Base-by-base conservation (phyloP, 164 flowering plant species). In the Chimonanthus salicifolius region DNA sequence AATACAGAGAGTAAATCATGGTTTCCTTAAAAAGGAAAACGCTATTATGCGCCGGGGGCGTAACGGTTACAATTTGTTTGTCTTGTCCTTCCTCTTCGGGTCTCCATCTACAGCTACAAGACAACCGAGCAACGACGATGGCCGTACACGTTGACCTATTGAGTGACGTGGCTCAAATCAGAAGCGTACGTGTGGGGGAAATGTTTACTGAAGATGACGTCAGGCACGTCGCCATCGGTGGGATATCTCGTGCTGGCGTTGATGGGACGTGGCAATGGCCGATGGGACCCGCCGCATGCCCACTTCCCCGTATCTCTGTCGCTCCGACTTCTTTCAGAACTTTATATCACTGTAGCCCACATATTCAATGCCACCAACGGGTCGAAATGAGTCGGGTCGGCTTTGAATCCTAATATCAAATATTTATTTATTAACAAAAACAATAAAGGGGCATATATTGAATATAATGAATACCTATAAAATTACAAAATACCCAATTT, bases 241-340 rank as follows among this genome's bases (percentile, higher is more conserved):
- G 54, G 58, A 68, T 16, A n/a, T 68, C 54, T 68, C 54, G 8
- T 68, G 54, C 18, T 4, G 8, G 21, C 11, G 5, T 13, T 9
- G 69, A 46, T 66, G 69, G 21, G 70, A 68, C 70, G 51, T 68
- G 33, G 47, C 70, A 7, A 18, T 5, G 10, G 33, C 7, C 48
- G 16, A 6, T 68, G 45, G 70, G 58, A 43, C 5, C 58, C 70
- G 7, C 45, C n/a, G 51, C 54, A 68, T 6, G 49, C 16, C 47
- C 47, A 45, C 69, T 66, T 18, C 51, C 58, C 10, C 51, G 11
- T 47, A 68, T 68, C 70, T 68, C 44, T 68, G 58, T 68, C 51
- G 16, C 70, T 48, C 15, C 11, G 58, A n/a, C 16, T 54, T 13
- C 15, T 8, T 9, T 51, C 13, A 13, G 16, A 5, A n/a, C n/a